Evolutionary conservation across 352 stramenopile species (phyloP).

Genomic region (Phytopythium boreale): DNA sequence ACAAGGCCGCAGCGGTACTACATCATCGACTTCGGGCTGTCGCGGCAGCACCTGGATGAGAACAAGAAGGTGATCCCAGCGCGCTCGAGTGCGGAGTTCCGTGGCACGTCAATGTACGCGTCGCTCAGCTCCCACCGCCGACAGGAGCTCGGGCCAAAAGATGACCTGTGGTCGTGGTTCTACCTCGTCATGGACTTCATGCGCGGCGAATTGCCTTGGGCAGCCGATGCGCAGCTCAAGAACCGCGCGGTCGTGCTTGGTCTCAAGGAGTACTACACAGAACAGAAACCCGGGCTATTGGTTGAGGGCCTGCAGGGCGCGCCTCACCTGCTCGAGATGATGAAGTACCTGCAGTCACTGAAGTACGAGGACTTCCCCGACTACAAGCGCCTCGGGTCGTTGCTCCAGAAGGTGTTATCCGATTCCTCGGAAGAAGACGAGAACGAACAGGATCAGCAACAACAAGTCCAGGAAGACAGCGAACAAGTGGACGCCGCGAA

Average conservation of each 20-base stretch:
- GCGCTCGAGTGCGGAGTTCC: conserved; percentile 72
- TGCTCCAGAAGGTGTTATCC: conserved; percentile 30
- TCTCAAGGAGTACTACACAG: conserved; percentile 84
- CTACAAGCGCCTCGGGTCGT: conserved; percentile 46
- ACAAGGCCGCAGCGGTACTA: conserved; percentile 57
- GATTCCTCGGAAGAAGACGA: conserved; percentile 13
- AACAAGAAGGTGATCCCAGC: conserved; percentile 59
- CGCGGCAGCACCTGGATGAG: conserved; percentile 68
- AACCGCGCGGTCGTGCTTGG: conserved; percentile 77
- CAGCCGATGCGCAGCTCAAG: conserved; percentile 77
- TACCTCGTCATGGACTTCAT: conserved; percentile 89
- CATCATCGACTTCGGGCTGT: conserved; percentile 86
- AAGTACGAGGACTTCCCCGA: conserved; percentile 76
- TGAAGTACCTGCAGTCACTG: conserved; percentile 71
- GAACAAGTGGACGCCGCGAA: not conserved
- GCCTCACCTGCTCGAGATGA: conserved; percentile 67
- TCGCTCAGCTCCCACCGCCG: conserved; percentile 80
- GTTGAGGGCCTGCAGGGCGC: conserved; percentile 73
- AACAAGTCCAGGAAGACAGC: not conserved
- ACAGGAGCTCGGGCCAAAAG: conserved; percentile 77
- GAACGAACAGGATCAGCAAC: conserved; percentile 4
- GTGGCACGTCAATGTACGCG: conserved; percentile 88
- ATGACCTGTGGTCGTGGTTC: conserved; percentile 89
- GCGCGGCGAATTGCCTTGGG: conserved; percentile 82
- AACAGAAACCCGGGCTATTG: conserved; percentile 60